Conservation (phyloP, 768 basidiomycete genomes). For the Leccinum aurantiacum region DNA sequence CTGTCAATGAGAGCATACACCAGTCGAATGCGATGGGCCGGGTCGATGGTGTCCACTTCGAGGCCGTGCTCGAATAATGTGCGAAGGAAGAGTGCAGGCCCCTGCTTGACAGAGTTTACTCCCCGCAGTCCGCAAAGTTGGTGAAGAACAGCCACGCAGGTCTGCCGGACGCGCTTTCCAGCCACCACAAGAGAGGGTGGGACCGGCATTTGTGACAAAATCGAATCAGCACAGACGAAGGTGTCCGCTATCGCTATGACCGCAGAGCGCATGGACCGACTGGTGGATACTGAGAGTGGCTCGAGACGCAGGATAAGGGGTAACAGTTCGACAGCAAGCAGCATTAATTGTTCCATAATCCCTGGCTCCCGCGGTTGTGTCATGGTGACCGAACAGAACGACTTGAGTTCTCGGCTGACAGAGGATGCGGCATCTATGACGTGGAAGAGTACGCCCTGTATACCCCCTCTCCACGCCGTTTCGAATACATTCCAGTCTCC, state of each 20-base stretch:
- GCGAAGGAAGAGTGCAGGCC: conserved; percentile 54
- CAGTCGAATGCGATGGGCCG: conserved; percentile 55
- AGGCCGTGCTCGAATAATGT: conserved; percentile 54
- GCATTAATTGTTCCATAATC: conserved; percentile 55
- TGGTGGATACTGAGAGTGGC: conserved; percentile 48
- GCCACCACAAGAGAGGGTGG: conserved; percentile 13
- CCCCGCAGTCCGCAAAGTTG: conserved; percentile 35
- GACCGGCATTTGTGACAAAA: conserved; percentile 41
- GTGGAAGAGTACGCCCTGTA: conserved; percentile 57
- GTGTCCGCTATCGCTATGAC: conserved; percentile 49
- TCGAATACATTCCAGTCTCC: conserved; percentile 58
- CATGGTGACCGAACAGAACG: conserved; percentile 47
- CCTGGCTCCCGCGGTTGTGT: conserved; percentile 38
- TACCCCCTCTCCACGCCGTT: conserved; percentile 59
- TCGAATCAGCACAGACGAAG: conserved; percentile 53
- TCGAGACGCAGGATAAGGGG: conserved; percentile 49
- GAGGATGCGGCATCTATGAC: conserved; percentile 52
- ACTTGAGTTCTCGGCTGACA: conserved; percentile 52
- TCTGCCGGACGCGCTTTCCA: conserved; percentile 44
- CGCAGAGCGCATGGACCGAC: conserved; percentile 47
- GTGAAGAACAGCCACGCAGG: conserved; percentile 52
- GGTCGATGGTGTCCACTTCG: conserved; percentile 46
- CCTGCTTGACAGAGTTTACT: conserved; percentile 34
- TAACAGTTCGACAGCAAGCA: conserved; percentile 53
- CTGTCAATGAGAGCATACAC: conserved; percentile 54